Base-by-base conservation (phyloP, 345 rosid species). In the Odontarrhena argentea region DNA sequence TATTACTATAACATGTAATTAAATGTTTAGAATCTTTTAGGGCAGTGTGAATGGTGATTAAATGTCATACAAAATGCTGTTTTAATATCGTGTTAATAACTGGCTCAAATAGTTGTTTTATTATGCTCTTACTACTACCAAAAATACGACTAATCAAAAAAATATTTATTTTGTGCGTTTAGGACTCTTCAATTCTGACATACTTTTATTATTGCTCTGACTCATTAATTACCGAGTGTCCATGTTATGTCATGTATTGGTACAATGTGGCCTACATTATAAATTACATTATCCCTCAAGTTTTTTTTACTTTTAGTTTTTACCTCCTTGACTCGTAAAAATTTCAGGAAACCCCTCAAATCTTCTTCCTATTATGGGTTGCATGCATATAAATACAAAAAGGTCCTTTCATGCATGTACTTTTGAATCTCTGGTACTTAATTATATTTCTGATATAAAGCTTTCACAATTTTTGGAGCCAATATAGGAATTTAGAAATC, bases 111-210 rank as follows among this genome's bases (percentile, higher is more conserved):
- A 28, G 3, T 14, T 36, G 13, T n/a, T 13, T 54, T 51, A 51
- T 2, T 54, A 32, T 34, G 7, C 32, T 34, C 41, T 10, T 26
- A 26, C 1, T 51, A 28, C 18, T 35, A 7, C 3, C 28, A 7
- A 35, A 35, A 35, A 12, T 40, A 40, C 41, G 32, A 12, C 12
- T 57, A 22, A 7, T 57, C 6, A 56, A 56, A 56, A 56, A 56
- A 11, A 37, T 18, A 36, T 30, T 7, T 18, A 53, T 15, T 54
- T 12, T 3, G 42, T 14, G 43, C 42, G 60, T 55, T 54, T 36
- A 35, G n/a, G 57, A 30, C 57, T 51, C 56, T n/a, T n/a, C n/a
- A n/a, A 18, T 13, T 12, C 57, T 52, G 40, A 10, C 57, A 52
- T 7, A 2, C 32, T 32, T n/a, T 49, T 9, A 49, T 52, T 52